A percentile compares a stretch with the other conserved stretches of the same genome.
phyloP scores from a whole-genome alignment of 352 stramenopile genomes.

The Ochromonadaceae sp. region DNA sequence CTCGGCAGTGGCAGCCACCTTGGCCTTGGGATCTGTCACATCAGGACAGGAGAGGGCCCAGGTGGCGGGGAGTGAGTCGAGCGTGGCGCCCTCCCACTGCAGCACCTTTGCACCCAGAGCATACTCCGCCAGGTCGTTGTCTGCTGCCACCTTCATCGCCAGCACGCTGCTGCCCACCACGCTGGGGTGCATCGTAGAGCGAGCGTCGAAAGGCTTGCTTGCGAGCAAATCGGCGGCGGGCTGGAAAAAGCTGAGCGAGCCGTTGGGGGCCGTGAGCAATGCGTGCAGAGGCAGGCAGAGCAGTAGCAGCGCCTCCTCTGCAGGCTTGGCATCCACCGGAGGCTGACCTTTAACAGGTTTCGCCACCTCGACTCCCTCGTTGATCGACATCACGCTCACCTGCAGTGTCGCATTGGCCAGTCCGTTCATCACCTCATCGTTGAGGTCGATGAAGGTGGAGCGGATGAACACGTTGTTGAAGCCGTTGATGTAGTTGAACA shows the following conservation, averaged over 20 bases:
- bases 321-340: background rate
- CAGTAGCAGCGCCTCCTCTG: background rate
- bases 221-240: background rate
- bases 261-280: background rate
- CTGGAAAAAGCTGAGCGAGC: background rate
- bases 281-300: background rate
- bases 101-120: background rate
- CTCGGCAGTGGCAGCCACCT: background rate
- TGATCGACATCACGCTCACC: background rate
- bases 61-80: background rate
- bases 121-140: background rate
- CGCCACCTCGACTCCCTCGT: background rate
- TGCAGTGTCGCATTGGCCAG: background rate
- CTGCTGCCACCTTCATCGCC: background rate
- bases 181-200: too few relatives aligned
- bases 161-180: too few relatives aligned
- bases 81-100: background rate
- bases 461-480: background rate
- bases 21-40: conserved; percentile 10
- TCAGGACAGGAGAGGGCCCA: background rate
- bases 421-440: background rate
- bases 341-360: background rate
- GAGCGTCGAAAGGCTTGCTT: too few relatives aligned
- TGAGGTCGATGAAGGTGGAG: conserved; percentile 5
- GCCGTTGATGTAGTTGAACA: background rate